Conservation (phyloP, 768 basidiomycete genomes). For the Suillus decipiens region DNA sequence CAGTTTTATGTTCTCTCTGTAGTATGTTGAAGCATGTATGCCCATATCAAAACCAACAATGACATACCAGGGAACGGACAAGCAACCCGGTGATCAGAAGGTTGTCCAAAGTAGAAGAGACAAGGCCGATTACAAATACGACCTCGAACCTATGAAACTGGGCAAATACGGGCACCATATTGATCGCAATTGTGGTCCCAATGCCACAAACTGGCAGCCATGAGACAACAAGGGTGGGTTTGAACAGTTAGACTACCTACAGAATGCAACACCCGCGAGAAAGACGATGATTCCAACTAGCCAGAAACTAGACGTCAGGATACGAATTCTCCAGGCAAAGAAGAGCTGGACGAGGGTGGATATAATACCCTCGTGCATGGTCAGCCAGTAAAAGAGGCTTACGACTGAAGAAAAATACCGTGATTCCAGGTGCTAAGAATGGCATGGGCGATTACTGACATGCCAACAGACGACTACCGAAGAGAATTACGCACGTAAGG, state of each 20-base stretch:
- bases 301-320: conserved; percentile 19
- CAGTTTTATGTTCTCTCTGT: conserved; percentile 39
- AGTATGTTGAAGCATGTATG: not conserved
- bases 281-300: conserved; percentile 15
- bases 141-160: conserved; percentile 33
- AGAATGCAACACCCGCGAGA: conserved; percentile 22
- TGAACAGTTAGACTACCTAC: conserved; percentile 14
- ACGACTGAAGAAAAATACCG: conserved; percentile 14
- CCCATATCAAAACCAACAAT: not conserved
- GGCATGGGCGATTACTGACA: not conserved
- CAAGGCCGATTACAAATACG: conserved; percentile 44
- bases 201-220: conserved; percentile 28
- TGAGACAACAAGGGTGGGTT: conserved; percentile 10
- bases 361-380: conserved; percentile 22
- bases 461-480: conserved; percentile 1
- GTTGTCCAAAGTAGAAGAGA: conserved; percentile 46
- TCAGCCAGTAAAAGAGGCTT: conserved; percentile 1
- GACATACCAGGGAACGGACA: conserved; percentile 43
- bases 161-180: conserved; percentile 27
- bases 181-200: conserved; percentile 32
- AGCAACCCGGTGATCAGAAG: conserved; percentile 47
- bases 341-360: conserved; percentile 30
- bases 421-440: conserved; percentile 24
- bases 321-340: conserved; percentile 30
- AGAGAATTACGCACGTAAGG: conserved; percentile 23